Base-by-base conservation (phyloP, 179 eudicot species). In the Actinidia arguta region DNA sequence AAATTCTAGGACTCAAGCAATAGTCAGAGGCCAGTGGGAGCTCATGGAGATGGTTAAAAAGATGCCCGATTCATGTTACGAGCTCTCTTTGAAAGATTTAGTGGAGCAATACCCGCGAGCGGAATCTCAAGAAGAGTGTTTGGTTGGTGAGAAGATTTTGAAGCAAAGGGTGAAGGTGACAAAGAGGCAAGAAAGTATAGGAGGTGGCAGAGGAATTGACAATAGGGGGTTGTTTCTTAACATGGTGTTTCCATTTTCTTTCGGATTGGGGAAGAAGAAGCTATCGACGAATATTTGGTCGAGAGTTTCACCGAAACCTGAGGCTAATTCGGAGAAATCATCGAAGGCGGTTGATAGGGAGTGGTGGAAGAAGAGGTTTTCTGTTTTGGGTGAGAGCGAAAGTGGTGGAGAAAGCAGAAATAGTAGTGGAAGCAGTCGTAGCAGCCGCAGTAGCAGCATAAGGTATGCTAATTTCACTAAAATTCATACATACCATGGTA, bases 31-130 rank as follows among this genome's bases (percentile, higher is more conserved):
- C 20, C 88, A 93, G 46, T 79, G 74, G 84, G 98, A 95, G 86
- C 82, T 95, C 6, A 95, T 95, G 98, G 96, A 95, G 51, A 94
- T 94, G 95, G 93, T 94, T 2, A 86, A 87, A 81, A 92, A 81
- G 88, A 90, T 95, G 86, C 98, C 98, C 6, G 98, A 95, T 82
- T 83, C 96, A 0, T 88, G 82, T 55, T 93, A 91, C 25, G 98
- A 94, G 85, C 89, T 94, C 20, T 92, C 98, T 0, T 75, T 94
- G 75, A 91, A 76, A 39, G 98, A 94, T 80, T 81, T 94, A 4
- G 98, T 94, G 2, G 96, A 94, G 42, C 81, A 90, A 9, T 86
- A 59, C 0, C 0, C 47, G 14, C 85, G 81, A 70, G 82, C 71
- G 24, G 76, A 87, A 50, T 14, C 59, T 16, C 31, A 80, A 46